Percentiles rank a stretch among this genome's conserved stretches.
Evolutionary conservation across 768 basidiomycete genomes (phyloP).

Genomic region (Amanita muscaria): DNA sequence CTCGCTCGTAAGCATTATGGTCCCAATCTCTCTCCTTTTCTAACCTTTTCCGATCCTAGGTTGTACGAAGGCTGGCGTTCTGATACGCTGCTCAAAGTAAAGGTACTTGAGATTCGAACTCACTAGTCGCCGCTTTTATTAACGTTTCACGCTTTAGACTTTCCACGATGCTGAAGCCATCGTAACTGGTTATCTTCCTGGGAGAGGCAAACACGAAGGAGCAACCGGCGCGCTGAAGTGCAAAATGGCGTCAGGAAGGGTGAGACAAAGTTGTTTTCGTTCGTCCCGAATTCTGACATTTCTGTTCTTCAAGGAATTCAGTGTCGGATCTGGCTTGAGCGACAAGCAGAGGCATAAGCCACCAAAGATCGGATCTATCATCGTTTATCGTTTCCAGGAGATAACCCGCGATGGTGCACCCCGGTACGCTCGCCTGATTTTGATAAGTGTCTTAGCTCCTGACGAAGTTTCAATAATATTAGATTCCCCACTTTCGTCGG

Average conservation of each 20-base stretch:
- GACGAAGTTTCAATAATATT: background rate
- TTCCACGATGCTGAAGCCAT: slow-evolving; percentile 56
- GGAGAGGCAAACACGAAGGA: slow-evolving; percentile 43
- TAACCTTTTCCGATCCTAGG: slow-evolving; percentile 19
- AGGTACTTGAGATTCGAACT: slow-evolving; percentile 21
- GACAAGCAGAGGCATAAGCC: slow-evolving; percentile 46
- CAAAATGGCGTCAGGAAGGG: slow-evolving; percentile 56
- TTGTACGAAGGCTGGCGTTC: slow-evolving; percentile 44
- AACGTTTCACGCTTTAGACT: slow-evolving; percentile 24
- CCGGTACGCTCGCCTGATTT: slow-evolving; percentile 24
- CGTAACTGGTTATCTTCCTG: slow-evolving; percentile 48
- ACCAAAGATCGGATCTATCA: slow-evolving; percentile 45
- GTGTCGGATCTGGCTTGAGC: slow-evolving; percentile 44
- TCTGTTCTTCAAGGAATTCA: slow-evolving; percentile 36
- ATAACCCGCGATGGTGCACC: slow-evolving; percentile 48
- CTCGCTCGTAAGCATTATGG: slow-evolving; percentile 31
- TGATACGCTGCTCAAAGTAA: slow-evolving; percentile 44
- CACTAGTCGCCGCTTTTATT: background rate
- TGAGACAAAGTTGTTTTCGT: slow-evolving; percentile 14
- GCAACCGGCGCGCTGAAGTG: slow-evolving; percentile 43
- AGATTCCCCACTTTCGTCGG: slow-evolving; percentile 51
- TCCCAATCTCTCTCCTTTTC: slow-evolving; percentile 2
- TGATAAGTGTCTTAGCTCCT: background rate
- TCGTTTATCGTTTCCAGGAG: slow-evolving; percentile 53
- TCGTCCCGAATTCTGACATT: too few relatives aligned